Conservation (phyloP, 2,329 filamentous ascomycete species). For the Paecilomyces sp. region DNA sequence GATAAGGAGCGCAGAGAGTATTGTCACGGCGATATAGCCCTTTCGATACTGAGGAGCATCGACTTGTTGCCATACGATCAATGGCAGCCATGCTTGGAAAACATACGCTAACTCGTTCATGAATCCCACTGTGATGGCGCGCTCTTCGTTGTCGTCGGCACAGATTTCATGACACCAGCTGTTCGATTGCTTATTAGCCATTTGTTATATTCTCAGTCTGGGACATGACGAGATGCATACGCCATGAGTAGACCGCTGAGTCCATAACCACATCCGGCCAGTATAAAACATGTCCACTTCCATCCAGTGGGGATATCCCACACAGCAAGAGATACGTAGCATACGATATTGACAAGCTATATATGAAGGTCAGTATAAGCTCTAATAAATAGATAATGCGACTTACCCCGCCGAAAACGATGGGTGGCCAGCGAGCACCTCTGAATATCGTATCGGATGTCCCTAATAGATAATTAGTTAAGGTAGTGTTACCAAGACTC, state of each 20-base stretch:
- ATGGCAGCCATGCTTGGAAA: conserved; percentile 62
- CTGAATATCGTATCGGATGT: conserved; percentile 54
- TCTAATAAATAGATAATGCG: conserved; percentile 35
- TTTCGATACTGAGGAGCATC: conserved; percentile 55
- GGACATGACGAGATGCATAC: conserved; percentile 20
- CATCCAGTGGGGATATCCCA: conserved; percentile 47
- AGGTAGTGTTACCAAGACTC: neutral
- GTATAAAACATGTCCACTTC: conserved; percentile 59
- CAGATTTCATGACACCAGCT: conserved; percentile 52
- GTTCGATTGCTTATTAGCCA: neutral
- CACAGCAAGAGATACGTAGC: conserved; percentile 38
- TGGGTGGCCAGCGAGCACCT: conserved; percentile 57
- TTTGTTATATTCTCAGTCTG: neutral
- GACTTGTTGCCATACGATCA: conserved; percentile 59
- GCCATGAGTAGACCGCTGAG: conserved; percentile 45
- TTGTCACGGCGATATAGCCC: conserved; percentile 51
- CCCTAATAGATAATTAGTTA: conserved; percentile 29
- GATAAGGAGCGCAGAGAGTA: conserved; percentile 46
- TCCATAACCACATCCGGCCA: conserved; percentile 43
- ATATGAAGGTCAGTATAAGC: conserved; percentile 25
- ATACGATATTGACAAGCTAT: conserved; percentile 34
- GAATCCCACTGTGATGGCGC: conserved; percentile 56
- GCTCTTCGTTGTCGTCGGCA: conserved; percentile 54
- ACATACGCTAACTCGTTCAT: conserved; percentile 68
- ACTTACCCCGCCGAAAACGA: conserved; percentile 48